These are phyloP conservation scores for Albifimbria verrucaria DNA, from an alignment of 2,329 filamentous ascomycete genomes.

Conservation along the genomic window DNA sequence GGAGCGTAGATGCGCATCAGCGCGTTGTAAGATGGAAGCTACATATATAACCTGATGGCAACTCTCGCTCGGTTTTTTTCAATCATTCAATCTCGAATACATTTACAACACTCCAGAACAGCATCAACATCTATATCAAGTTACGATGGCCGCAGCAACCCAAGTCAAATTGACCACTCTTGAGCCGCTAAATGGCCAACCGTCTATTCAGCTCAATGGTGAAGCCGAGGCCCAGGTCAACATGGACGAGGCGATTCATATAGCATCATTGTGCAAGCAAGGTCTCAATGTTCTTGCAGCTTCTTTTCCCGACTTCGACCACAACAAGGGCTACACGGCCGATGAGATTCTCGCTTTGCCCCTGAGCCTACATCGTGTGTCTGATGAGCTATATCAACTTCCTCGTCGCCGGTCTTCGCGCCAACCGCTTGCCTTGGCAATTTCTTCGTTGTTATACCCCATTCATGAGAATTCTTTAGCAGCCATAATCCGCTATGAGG, in stretches of 20 bases:
- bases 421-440: slow-evolving; percentile 23
- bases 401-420: slow-evolving; percentile 32
- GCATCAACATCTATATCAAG: not conserved
- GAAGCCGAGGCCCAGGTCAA: slow-evolving; percentile 11
- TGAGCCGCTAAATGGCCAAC: slow-evolving; percentile 11
- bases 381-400: slow-evolving; percentile 27
- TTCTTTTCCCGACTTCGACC: slow-evolving; percentile 23
- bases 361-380: slow-evolving; percentile 23
- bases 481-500: slow-evolving; percentile 34
- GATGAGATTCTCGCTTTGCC: slow-evolving; percentile 33
- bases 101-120: too few species aligned
- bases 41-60: too few species aligned
- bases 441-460: slow-evolving; percentile 31
- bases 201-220: not conserved
- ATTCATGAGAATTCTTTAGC: slow-evolving; percentile 29
- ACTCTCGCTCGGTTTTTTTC: too few species aligned
- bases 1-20: not conserved
- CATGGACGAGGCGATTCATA: slow-evolving; percentile 21
- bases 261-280: slow-evolving; percentile 25
- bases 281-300: slow-evolving; percentile 23
- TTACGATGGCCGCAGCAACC: slow-evolving; percentile 28
- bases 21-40: too few species aligned
- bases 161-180: slow-evolving; percentile 21
- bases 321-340: slow-evolving; percentile 25
- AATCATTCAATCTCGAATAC: too few species aligned